Evolutionary conservation across 805 yeast genomes (phyloP), one percentile per base, ranked within the genome.

Genomic region (Ogataea neopini): DNA sequence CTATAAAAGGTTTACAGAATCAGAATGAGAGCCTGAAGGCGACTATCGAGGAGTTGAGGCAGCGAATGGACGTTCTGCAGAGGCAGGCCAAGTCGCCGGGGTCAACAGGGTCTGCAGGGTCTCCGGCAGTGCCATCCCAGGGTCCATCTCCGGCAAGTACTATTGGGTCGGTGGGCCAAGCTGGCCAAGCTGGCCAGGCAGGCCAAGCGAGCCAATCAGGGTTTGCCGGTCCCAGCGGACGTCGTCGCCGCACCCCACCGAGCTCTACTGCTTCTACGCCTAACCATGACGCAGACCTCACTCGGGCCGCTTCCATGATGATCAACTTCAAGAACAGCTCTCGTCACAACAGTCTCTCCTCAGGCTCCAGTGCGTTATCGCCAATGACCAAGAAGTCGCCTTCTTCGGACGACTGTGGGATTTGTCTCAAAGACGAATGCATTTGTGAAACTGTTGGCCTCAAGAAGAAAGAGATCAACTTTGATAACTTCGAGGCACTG

Each of bases 381-480:
- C 34, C 34, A 7, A 30, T 30, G 34, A 30, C 34, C 7, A 11
- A 18, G 18, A 30, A 9, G 14, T 80, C 13, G 44, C 53, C 11
- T 5, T 7, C 35, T 4, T 30, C 49, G 37, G 49, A 62, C 37
- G 74, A 71, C 47, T 85, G 91, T 62, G 85, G 83, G 2, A 79
- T 81, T n/a, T 85, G 91, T 61, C 63, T 71, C 35, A 83, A 83
- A 60, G 89, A 83, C 43, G 82, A 76, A 47, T 86, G 91, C 60
- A 63, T 84, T 11, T 85, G 91, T 62, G 89, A 76, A 51, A 63
- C 64, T 30, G 75, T 68, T 8, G 82, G 83, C 2, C 57, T 77
- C 42, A 74, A 71, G 46, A 61, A 58, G 25, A 3, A 17, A 52
- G 2, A 39, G 35, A 4, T 35, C 57, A 7, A 20, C 6, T 52